phyloP scores from a whole-genome alignment of 2,329 filamentous ascomycete species.

The Phyllosticta capitalensis region DNA sequence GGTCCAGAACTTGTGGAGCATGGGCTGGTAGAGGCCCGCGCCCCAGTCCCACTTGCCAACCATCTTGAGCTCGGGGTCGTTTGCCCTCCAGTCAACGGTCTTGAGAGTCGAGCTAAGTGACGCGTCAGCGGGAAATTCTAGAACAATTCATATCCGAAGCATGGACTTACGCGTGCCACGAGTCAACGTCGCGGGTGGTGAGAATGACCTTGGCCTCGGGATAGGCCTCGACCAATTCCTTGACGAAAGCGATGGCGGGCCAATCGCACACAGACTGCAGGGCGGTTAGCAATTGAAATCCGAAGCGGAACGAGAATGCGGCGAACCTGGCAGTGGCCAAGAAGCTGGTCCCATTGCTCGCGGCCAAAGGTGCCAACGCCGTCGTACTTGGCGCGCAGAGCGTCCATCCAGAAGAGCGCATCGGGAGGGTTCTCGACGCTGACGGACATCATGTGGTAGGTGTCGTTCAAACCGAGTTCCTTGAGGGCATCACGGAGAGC shows the following conservation, averaged over 20 bases:
- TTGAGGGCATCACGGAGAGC: constrained; percentile 43
- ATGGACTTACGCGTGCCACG: constrained; percentile 22
- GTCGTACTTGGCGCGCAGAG: constrained; percentile 53
- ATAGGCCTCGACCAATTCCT: constrained; percentile 23
- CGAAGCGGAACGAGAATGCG: background rate
- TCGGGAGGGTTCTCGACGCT: constrained; percentile 60
- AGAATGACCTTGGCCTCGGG: constrained; percentile 26
- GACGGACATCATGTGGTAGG: constrained; percentile 52
- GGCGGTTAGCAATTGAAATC: background rate
- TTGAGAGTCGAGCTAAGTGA: constrained; percentile 14
- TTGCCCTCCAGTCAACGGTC: constrained; percentile 18
- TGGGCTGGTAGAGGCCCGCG: constrained; percentile 48
- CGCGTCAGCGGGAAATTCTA: constrained; percentile 10
- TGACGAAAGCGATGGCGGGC: constrained; percentile 21
- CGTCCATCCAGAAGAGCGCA: constrained; percentile 61
- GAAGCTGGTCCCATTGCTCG: constrained; percentile 38
- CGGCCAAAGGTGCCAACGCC: constrained; percentile 40
- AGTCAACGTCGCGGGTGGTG: constrained; percentile 20
- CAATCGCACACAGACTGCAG: constrained; percentile 18
- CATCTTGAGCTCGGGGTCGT: constrained; percentile 19
- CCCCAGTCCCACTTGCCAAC: constrained; percentile 18
- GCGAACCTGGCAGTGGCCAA: constrained; percentile 32
- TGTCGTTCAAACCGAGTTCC: constrained; percentile 16
- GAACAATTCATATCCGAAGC: constrained; percentile 15
- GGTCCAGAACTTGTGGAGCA: constrained; percentile 61